A percentile compares a stretch with the other conserved stretches of the same genome.
Evolutionary conservation across 257 asterid genomes (phyloP).

Genomic region (Solanum chiquidenum): DNA sequence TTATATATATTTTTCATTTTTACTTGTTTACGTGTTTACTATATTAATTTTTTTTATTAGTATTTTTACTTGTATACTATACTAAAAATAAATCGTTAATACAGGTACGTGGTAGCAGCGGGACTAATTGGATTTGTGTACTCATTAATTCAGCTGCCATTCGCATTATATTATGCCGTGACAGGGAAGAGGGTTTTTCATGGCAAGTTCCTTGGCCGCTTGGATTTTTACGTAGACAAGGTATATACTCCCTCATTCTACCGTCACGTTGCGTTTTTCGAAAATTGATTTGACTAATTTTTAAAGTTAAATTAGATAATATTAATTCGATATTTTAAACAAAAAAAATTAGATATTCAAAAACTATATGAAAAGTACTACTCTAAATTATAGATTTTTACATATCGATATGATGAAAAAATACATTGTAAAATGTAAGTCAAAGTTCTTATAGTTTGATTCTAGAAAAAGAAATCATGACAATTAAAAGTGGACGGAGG

Average conservation of each 20-base stretch:
- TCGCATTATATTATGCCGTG: slow-evolving; percentile 28
- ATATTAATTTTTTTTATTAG: not conserved
- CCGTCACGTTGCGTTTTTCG: not conserved
- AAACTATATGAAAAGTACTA: too few relatives aligned
- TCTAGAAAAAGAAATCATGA: too few relatives aligned
- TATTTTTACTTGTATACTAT: not conserved
- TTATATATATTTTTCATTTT: not conserved
- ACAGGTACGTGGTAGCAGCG: slow-evolving; percentile 32
- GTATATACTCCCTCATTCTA: not conserved
- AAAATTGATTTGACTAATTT: not conserved
- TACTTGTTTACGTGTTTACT: not conserved
- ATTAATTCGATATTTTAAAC: too few relatives aligned
- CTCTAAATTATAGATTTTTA: too few relatives aligned
- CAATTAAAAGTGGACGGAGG: not conserved
- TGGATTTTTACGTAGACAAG: slow-evolving; percentile 63
- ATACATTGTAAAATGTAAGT: too few relatives aligned
- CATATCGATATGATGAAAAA: too few relatives aligned
- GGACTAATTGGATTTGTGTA: slow-evolving; percentile 28
- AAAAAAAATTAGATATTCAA: too few relatives aligned
- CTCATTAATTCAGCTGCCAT: slow-evolving; percentile 50
- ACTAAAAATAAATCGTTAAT: not conserved
- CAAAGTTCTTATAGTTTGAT: too few relatives aligned
- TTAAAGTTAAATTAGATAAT: too few relatives aligned
- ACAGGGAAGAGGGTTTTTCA: slow-evolving; percentile 27
- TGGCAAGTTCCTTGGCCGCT: slow-evolving; percentile 23